These are phyloP conservation scores for Epichloe amarillans DNA, from an alignment of 2,329 filamentous ascomycete genomes.

Conservation along the genomic window DNA sequence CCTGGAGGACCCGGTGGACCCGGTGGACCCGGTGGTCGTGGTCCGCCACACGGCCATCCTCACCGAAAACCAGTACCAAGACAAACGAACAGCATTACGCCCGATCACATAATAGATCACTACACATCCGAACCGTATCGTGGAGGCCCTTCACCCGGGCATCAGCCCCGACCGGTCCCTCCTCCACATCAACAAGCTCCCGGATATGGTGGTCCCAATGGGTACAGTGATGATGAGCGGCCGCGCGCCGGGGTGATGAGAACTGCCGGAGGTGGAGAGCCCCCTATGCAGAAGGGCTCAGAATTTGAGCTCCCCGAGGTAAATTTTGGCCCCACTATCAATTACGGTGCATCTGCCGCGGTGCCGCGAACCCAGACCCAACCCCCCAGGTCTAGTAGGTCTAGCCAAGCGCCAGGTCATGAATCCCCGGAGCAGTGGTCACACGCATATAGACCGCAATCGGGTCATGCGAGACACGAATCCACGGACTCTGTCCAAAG, in stretches of 20 bases:
- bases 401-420: slow-evolving; percentile 13
- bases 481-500: slow-evolving; percentile 44
- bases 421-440: slow-evolving; percentile 18
- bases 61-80: slow-evolving; percentile 18
- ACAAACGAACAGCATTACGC: slow-evolving; percentile 17
- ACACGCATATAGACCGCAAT: slow-evolving; percentile 11
- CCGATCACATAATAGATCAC: slow-evolving; percentile 27
- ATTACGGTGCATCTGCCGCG: slow-evolving; percentile 35
- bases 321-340: slow-evolving; percentile 76
- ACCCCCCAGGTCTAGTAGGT: slow-evolving; percentile 10
- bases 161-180: slow-evolving; percentile 6
- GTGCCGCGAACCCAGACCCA: slow-evolving; percentile 20
- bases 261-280: slow-evolving; percentile 50
- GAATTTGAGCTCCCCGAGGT: slow-evolving; percentile 54
- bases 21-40: slow-evolving; percentile 12
- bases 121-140: slow-evolving; percentile 18
- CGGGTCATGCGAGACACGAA: slow-evolving; percentile 30
- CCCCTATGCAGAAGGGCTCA: slow-evolving; percentile 12
- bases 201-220: slow-evolving; percentile 38
- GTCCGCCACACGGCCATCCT: slow-evolving; percentile 11
- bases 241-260: slow-evolving; percentile 70
- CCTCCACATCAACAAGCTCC: slow-evolving; percentile 13
- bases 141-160: slow-evolving; percentile 7
- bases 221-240: slow-evolving; percentile 41
- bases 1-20: slow-evolving; percentile 11